phyloP scores from a whole-genome alignment of 257 asterid genomes.

The Penstemon newberryi region DNA sequence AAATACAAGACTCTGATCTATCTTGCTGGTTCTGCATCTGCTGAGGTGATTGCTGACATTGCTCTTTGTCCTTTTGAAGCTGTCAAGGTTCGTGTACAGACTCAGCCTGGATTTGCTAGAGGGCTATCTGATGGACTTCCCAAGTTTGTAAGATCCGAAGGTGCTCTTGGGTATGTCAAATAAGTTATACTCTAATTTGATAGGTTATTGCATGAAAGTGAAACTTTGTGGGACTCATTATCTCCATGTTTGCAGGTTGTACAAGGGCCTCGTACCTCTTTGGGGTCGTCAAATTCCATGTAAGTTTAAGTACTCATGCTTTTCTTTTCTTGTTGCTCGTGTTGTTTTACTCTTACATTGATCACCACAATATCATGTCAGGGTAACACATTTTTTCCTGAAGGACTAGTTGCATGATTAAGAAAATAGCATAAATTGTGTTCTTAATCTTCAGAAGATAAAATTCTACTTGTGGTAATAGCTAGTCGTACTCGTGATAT shows the following conservation, averaged over 20 bases:
- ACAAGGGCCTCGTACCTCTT: slow-evolving; percentile 89
- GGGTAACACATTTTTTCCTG: background rate
- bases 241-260: slow-evolving; percentile 49
- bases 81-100: slow-evolving; percentile 69
- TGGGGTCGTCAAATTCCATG: slow-evolving; percentile 99
- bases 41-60: slow-evolving; percentile 61
- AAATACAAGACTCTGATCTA: slow-evolving; percentile 60
- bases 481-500: background rate
- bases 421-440: too few relatives aligned
- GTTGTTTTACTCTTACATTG: too few relatives aligned
- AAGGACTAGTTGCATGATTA: background rate
- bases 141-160: slow-evolving; percentile 60
- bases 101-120: slow-evolving; percentile 64
- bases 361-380: background rate
- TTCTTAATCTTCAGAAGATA: background rate
- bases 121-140: slow-evolving; percentile 61
- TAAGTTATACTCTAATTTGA: background rate
- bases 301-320: slow-evolving; percentile 38
- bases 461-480: background rate
- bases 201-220: background rate
- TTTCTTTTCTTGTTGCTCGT: background rate
- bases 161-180: slow-evolving; percentile 55
- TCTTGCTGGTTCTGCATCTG: slow-evolving; percentile 71
- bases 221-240: background rate
- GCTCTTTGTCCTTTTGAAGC: slow-evolving; percentile 68